Base-by-base conservation (phyloP, 2,329 filamentous ascomycete species). In the Waltergamsia citrina region DNA sequence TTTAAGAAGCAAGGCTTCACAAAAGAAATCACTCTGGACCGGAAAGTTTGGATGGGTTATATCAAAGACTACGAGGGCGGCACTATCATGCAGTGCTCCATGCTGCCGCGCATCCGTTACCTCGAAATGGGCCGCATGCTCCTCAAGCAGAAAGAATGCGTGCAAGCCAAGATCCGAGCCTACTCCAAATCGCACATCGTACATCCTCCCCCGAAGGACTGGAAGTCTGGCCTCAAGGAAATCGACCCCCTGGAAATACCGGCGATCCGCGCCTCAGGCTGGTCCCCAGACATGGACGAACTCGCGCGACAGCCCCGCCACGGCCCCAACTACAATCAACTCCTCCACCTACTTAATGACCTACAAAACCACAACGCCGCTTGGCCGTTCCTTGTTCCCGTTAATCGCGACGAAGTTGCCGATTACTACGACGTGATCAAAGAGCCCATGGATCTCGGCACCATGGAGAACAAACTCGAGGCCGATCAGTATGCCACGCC, bases 1-100 rank as follows among this genome's bases (percentile, higher is more conserved):
- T 98, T 98, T 61, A 94, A 96, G 59, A 98, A 98, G 56, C 92
- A 98, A 55, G 92, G 92, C 0, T 98, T 98, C 52, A 96, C 92
- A 2, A 98, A 98, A 56, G 90, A 98, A 49, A 96, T 98, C 43
- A 94, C 88, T 0, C 74, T 98, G 1, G 84, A 92, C 38, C 83
- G 80, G 49, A 78, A 81, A 3, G 80, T 86, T 4, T 98, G 92
- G 92, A 96, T 96, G 92, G 92, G 92, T 3, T 98, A 96, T 50
- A 98, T 98, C 65, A 98, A 98, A 55, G 92, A 98, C 55, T 98
- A 98, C 56, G 92, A 98, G 60, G 92, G 92, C 38, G 92, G 92
- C 38, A 98, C 92, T 0, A 94, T 98, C 41, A 98, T 98, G 92
- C 92, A 98, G 62, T 98, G 92, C 52, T 86, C 83, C 34, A 96